Conservation (phyloP, 2,329 filamentous ascomycete genomes). For the Talaromyces sp. region DNA sequence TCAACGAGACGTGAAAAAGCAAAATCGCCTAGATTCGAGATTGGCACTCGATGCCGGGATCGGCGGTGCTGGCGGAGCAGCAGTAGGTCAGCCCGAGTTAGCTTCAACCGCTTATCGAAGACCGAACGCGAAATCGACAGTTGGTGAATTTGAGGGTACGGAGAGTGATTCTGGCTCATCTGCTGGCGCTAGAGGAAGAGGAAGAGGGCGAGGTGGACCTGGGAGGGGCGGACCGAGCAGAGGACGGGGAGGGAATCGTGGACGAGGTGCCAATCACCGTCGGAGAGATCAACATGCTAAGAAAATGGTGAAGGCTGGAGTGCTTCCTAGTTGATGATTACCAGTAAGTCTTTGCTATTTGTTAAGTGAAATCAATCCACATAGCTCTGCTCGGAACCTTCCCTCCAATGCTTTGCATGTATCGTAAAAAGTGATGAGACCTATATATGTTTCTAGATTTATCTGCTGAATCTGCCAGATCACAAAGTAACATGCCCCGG, state of each 20-base stretch:
- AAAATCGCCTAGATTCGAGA: slow-evolving; percentile 67
- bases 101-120: slow-evolving; percentile 62
- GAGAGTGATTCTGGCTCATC: slow-evolving; percentile 26
- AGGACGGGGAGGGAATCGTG: slow-evolving; percentile 48
- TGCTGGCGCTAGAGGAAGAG: slow-evolving; percentile 37
- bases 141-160: slow-evolving; percentile 32
- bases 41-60: slow-evolving; percentile 62
- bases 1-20: slow-evolving; percentile 64
- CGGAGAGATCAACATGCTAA: slow-evolving; percentile 66
- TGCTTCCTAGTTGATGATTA: slow-evolving; percentile 26
- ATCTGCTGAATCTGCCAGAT: neutral
- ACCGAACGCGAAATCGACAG: slow-evolving; percentile 39
- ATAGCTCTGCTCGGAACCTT: neutral
- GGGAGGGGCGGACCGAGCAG: slow-evolving; percentile 41
- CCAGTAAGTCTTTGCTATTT: neutral
- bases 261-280: slow-evolving; percentile 76
- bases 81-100: slow-evolving; percentile 59
- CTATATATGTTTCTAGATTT: neutral
- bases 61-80: slow-evolving; percentile 20
- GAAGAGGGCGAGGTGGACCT: slow-evolving; percentile 47
- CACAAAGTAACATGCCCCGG: slow-evolving; percentile 37
- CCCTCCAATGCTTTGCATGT: neutral
- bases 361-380: neutral
- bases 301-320: slow-evolving; percentile 59
- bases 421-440: neutral